phyloP scores from a whole-genome alignment of 495 filamentous ascomycete species.

The Hypoxylon rickii region DNA sequence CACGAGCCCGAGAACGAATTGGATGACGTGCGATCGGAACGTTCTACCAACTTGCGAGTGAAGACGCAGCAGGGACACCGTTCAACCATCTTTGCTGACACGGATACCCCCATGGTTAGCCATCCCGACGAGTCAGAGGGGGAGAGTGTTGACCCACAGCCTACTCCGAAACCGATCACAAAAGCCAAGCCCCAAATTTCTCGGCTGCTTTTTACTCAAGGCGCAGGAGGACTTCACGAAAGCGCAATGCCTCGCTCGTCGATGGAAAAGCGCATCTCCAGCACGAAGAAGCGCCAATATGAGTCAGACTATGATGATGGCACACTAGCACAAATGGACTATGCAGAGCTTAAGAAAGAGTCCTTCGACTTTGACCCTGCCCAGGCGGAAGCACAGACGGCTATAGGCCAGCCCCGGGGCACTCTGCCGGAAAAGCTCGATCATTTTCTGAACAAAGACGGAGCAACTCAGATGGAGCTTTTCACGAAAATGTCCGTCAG shows the following conservation, averaged over 20 bases:
- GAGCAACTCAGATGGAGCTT: conserved; percentile 62
- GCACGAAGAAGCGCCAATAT: conserved; percentile 43
- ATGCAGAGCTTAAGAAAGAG: conserved; percentile 55
- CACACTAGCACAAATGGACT: conserved; percentile 57
- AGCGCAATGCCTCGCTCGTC: conserved; percentile 41
- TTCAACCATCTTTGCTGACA: conserved; percentile 38
- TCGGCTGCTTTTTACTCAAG: conserved; percentile 35
- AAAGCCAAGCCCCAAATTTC: conserved; percentile 33
- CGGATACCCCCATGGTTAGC: conserved; percentile 34
- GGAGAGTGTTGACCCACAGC: conserved; percentile 28
- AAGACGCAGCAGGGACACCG: conserved; percentile 28
- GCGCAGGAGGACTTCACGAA: conserved; percentile 31
- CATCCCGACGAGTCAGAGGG: conserved; percentile 32
- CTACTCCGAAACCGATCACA: conserved; percentile 24
- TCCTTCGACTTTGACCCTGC: conserved; percentile 60
- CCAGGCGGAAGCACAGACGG: conserved; percentile 38
- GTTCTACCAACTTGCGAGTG: conserved; percentile 12
- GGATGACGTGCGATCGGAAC: conserved; percentile 24
- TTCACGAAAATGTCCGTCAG: conserved; percentile 65
- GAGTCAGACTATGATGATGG: conserved; percentile 59
- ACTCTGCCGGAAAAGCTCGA: conserved; percentile 50
- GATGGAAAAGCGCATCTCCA: conserved; percentile 30
- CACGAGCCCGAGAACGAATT: conserved; percentile 25
- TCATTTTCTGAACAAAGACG: conserved; percentile 42
- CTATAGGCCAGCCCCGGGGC: conserved; percentile 35